Evolutionary conservation across 306 rosid species (phyloP).

Genomic region (Phaseolus lunatus): DNA sequence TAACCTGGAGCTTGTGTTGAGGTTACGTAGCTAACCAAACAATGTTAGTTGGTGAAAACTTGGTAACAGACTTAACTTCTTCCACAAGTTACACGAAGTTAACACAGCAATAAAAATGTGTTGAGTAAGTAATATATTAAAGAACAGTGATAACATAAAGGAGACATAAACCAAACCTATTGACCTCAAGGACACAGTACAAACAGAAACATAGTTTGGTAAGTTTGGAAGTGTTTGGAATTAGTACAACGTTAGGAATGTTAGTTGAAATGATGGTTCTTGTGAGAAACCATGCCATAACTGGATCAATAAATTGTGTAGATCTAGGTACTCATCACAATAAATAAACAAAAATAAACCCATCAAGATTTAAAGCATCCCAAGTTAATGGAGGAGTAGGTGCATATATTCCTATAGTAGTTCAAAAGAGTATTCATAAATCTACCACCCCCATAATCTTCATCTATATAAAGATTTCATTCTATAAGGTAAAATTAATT

Average conservation of each 20-base stretch:
- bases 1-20: neutral
- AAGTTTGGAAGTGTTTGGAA: conserved; percentile 30
- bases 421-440: neutral
- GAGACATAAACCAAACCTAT: conserved; percentile 36
- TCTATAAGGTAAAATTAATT: no score
- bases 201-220: neutral
- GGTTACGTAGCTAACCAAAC: neutral
- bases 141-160: conserved; percentile 13
- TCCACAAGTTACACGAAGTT: neutral
- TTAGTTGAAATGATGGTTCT: conserved; percentile 28
- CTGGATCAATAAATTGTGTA: neutral
- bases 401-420: no score
- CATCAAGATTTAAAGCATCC: neutral
- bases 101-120: neutral
- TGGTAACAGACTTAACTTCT: neutral
- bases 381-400: neutral
- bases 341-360: neutral
- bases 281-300: neutral
- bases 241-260: conserved; percentile 25
- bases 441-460: neutral
- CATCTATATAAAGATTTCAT: no score
- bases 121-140: neutral
- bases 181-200: neutral
- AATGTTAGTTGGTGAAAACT: neutral
- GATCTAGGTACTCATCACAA: neutral